Conservation (phyloP, 257 asterid genomes). For the Capsicum rhomboideum region DNA sequence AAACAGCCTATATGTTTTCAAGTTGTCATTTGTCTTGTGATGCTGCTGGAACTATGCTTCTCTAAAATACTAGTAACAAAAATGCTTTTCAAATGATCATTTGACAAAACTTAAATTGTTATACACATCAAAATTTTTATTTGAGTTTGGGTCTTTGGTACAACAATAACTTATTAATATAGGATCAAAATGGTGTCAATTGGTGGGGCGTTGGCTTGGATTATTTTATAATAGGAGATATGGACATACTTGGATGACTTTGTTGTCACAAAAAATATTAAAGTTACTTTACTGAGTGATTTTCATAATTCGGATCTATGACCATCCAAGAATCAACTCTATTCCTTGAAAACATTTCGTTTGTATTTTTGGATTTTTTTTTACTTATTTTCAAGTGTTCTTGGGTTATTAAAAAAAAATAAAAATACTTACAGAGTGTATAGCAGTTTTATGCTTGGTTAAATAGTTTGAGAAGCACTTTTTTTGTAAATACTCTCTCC, state of each 20-base stretch:
- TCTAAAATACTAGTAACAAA: not conserved
- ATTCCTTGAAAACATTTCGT: not conserved
- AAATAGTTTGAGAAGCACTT: too few relatives aligned
- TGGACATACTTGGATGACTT: not conserved
- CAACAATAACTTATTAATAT: not conserved
- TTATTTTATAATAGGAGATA: not conserved
- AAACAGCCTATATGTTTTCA: not conserved
- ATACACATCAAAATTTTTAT: not conserved
- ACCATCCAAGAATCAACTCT: too few relatives aligned
- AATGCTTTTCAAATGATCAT: not conserved
- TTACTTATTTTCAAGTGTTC: too few relatives aligned
- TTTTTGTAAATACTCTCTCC: too few relatives aligned
- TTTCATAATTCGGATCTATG: not conserved
- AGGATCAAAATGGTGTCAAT: not conserved
- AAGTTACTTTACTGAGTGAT: too few relatives aligned
- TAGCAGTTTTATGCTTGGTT: too few relatives aligned
- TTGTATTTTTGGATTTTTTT: too few relatives aligned
- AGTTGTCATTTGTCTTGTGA: not conserved
- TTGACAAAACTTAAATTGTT: not conserved
- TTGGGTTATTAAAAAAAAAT: too few relatives aligned
- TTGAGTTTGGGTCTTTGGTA: not conserved
- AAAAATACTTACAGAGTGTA: too few relatives aligned
- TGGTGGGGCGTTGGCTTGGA: not conserved
- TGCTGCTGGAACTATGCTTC: not conserved
- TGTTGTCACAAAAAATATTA: not conserved